These are phyloP conservation scores for Ceratocystis colombiana DNA, from an alignment of 2,329 filamentous ascomycete genomes.

Conservation along the genomic window DNA sequence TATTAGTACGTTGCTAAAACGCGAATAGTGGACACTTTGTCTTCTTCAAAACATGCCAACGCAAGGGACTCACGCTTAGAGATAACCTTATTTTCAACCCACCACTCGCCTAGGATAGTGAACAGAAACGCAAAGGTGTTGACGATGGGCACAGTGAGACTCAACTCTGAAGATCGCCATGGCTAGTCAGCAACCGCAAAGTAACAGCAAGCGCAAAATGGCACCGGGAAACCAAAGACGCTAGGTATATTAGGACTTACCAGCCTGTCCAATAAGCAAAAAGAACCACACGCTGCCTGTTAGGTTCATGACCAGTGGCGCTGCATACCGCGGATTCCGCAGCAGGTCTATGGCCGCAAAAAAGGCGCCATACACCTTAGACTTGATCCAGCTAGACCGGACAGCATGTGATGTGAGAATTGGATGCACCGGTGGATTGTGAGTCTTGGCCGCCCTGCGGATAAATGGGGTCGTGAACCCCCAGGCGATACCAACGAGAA, in stretches of 20 bases:
- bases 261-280: conserved; percentile 79
- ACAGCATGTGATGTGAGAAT: conserved; percentile 44
- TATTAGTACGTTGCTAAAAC: neutral
- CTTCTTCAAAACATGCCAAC: neutral
- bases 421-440: conserved; percentile 53
- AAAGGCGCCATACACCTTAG: conserved; percentile 53
- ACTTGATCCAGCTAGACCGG: conserved; percentile 49
- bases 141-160: conserved; percentile 85
- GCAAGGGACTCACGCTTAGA: conserved; percentile 51
- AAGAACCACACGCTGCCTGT: conserved; percentile 97
- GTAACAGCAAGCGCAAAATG: neutral
- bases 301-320: conserved; percentile 76
- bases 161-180: conserved; percentile 55
- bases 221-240: conserved; percentile 7
- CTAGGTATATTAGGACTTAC: conserved; percentile 42
- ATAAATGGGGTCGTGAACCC: conserved; percentile 90
- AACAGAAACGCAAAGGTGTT: conserved; percentile 95
- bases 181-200: neutral
- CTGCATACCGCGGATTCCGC: conserved; percentile 68
- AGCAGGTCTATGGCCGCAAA: conserved; percentile 72
- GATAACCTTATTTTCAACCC: conserved; percentile 84
- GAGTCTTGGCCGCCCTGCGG: conserved; percentile 68
- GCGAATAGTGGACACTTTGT: conserved; percentile 19
- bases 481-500: conserved; percentile 87
- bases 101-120: conserved; percentile 90